Conservation (phyloP, 352 stramenopile genomes). For the Phytophthora pseudosyringae region DNA sequence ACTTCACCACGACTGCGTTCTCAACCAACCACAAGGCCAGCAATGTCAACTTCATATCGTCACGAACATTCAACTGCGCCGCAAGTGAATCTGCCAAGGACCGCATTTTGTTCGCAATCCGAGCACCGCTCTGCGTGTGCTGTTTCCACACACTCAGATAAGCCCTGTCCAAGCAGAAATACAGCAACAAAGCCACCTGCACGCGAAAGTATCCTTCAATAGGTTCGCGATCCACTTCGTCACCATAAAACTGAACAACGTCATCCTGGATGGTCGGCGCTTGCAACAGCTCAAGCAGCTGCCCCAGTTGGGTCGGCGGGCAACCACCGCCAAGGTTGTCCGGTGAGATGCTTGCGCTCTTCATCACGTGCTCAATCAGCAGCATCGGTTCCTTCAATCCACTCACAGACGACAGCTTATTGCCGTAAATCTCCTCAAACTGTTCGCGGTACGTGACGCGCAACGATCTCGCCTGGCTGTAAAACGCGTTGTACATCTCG, state of each 20-base stretch:
- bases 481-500: slow-evolving; percentile 68
- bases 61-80: slow-evolving; percentile 70
- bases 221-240: slow-evolving; percentile 69
- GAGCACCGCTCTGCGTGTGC: slow-evolving; percentile 54
- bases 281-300: slow-evolving; percentile 63
- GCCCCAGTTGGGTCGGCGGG: slow-evolving; percentile 53
- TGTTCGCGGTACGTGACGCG: slow-evolving; percentile 65
- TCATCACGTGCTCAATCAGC: slow-evolving; percentile 81
- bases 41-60: slow-evolving; percentile 86
- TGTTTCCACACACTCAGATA: slow-evolving; percentile 63
- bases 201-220: slow-evolving; percentile 84
- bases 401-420: slow-evolving; percentile 54
- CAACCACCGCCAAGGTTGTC: slow-evolving; percentile 50
- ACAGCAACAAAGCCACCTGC: slow-evolving; percentile 72
- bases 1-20: slow-evolving; percentile 79
- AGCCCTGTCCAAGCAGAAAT: slow-evolving; percentile 79
- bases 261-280: slow-evolving; percentile 57
- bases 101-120: slow-evolving; percentile 69
- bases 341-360: slow-evolving; percentile 57
- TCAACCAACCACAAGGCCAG: slow-evolving; percentile 83
- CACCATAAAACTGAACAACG: slow-evolving; percentile 63
- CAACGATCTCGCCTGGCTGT: slow-evolving; percentile 58
- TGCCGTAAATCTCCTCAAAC: slow-evolving; percentile 75
- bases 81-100: slow-evolving; percentile 74
- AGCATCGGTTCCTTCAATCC: slow-evolving; percentile 59